Conservation (phyloP, 192 early-diverging fungal genomes). For the Gryganskiella cystojenkinii region DNA sequence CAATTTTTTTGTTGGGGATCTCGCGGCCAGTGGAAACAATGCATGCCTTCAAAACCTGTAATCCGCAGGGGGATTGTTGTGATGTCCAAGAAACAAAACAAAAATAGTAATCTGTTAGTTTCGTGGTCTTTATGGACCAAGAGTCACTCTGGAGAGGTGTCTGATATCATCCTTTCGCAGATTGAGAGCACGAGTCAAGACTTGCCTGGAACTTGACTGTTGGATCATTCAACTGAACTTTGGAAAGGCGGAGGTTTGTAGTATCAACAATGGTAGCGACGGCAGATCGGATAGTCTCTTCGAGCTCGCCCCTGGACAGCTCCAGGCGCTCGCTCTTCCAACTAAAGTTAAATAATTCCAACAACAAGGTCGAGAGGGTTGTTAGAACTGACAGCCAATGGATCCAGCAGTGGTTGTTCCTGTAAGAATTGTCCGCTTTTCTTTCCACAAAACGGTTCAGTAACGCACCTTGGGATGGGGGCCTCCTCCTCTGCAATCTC, state of each 20-base stretch:
- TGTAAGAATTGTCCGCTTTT: too few relatives aligned
- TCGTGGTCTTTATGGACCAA: too few relatives aligned
- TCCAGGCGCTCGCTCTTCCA: constrained; percentile 40
- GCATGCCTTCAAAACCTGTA: constrained; percentile 45
- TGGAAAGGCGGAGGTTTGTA: constrained; percentile 8
- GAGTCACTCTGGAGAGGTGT: neutral
- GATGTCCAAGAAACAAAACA: too few relatives aligned
- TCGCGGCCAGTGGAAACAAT: constrained; percentile 39
- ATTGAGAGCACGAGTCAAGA: neutral
- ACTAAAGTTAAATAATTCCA: constrained; percentile 11
- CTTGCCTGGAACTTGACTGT: constrained; percentile 42
- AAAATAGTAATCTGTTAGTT: too few relatives aligned
- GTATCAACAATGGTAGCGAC: constrained; percentile 34
- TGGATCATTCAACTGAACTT: constrained; percentile 24
- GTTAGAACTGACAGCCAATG: neutral
- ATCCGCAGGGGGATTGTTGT: too few relatives aligned
- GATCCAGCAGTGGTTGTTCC: too few relatives aligned
- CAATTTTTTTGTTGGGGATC: constrained; percentile 46
- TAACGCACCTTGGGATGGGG: constrained; percentile 23
- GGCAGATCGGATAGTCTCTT: constrained; percentile 37
- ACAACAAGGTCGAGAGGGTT: neutral
- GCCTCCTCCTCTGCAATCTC: constrained; percentile 39
- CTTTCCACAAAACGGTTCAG: neutral
- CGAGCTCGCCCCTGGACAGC: constrained; percentile 26
- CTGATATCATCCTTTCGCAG: neutral